phyloP scores from a whole-genome alignment of 495 filamentous ascomycete genomes.

The Neurospora sp. region DNA sequence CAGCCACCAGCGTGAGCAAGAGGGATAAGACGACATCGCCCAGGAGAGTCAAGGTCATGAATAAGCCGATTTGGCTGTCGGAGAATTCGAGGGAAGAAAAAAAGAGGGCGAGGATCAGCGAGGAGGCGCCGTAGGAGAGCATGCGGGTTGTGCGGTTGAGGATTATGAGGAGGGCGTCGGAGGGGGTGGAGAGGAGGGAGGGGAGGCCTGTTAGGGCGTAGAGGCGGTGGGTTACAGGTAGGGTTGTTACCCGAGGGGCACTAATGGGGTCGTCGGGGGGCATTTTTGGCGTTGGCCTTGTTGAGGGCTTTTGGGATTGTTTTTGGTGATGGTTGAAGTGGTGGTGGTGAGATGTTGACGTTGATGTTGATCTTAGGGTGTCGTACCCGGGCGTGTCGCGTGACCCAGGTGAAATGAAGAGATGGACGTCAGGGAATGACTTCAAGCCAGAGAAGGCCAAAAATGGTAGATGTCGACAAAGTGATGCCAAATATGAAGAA shows the following conservation, averaged over 20 bases:
- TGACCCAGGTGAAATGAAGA: background rate
- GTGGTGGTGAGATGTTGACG: background rate
- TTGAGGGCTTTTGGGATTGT: no score
- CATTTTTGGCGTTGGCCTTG: no score
- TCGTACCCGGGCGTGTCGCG: background rate
- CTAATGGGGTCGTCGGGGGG: no score
- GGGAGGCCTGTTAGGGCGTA: conserved; percentile 24
- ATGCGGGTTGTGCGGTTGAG: conserved; percentile 56
- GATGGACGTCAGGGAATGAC: background rate
- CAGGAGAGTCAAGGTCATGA: conserved; percentile 78
- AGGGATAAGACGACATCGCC: conserved; percentile 54
- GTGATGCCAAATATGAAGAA: background rate
- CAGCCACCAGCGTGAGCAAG: conserved; percentile 51
- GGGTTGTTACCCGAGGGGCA: no score
- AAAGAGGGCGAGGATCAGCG: conserved; percentile 34
- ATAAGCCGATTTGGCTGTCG: conserved; percentile 64
- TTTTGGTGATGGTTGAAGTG: background rate
- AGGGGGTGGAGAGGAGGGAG: conserved; percentile 39
- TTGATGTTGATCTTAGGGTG: background rate
- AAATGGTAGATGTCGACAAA: background rate
- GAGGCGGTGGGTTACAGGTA: no score
- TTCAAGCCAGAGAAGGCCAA: no score
- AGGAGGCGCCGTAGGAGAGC: conserved; percentile 33
- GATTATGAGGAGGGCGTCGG: conserved; percentile 64
- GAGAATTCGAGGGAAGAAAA: conserved; percentile 52